A percentile compares a stretch with the other conserved stretches of the same genome.
phyloP scores from a whole-genome alignment of 1,139 yeast species.

The Suzukiozyma palmioleophila region DNA sequence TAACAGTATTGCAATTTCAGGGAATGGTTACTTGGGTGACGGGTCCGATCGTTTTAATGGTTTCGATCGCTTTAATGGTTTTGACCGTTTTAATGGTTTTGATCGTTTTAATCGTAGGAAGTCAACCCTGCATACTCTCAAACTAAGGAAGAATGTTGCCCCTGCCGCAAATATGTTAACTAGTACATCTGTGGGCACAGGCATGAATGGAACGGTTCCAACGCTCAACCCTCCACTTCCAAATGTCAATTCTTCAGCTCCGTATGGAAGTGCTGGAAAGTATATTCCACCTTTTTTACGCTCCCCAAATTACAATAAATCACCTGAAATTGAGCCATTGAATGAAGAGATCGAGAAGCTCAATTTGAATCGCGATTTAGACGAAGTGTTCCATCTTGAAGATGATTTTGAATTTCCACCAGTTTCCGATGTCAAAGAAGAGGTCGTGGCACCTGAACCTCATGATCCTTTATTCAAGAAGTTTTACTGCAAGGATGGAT shows the following conservation, averaged over 20 bases:
- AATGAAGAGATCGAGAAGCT: conserved; percentile 38
- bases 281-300: conserved; percentile 45
- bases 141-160: conserved; percentile 1
- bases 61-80: too few relatives aligned
- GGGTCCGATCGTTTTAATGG: conserved; percentile 11
- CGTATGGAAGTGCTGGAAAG: conserved; percentile 24
- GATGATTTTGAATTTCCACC: conserved; percentile 31
- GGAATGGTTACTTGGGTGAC: conserved; percentile 13
- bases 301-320: conserved; percentile 31
- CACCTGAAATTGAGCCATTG: conserved; percentile 34
- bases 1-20: conserved; percentile 3
- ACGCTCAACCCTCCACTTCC: neutral
- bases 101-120: conserved; percentile 15
- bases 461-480: neutral
- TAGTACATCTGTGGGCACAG: too few relatives aligned
- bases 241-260: neutral
- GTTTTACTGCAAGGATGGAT: neutral
- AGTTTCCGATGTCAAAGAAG: neutral
- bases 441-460: neutral
- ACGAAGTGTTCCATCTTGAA: conserved; percentile 45
- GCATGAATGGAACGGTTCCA: too few relatives aligned
- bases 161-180: conserved; percentile 19
- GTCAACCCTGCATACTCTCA: conserved; percentile 22
- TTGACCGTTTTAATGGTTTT: conserved; percentile 11
- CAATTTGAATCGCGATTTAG: conserved; percentile 26